Conservation (phyloP, 305 asterid species). For the Fraxinus sp. region DNA sequence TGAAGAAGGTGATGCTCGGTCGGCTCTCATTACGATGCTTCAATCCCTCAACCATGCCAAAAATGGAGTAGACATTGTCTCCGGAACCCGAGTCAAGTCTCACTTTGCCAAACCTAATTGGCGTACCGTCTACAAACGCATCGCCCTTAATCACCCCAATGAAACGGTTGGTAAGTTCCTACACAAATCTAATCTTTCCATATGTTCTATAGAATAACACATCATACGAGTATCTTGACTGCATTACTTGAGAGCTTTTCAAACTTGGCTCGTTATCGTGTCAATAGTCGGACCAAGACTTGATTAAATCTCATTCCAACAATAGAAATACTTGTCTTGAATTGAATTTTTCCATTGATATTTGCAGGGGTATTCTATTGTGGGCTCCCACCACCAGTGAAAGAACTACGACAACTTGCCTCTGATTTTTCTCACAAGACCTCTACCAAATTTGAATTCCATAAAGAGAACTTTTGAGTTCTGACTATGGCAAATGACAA, state of each 20-base stretch:
- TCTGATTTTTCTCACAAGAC: slow-evolving; percentile 78
- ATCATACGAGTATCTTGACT: not conserved
- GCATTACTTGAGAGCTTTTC: not conserved
- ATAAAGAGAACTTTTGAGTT: slow-evolving; percentile 72
- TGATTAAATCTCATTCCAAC: not conserved
- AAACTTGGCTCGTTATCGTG: not conserved
- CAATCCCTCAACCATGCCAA: slow-evolving; percentile 79
- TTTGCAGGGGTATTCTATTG: slow-evolving; percentile 79
- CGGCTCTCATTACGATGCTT: slow-evolving; percentile 79
- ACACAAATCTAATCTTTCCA: not conserved
- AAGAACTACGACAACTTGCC: slow-evolving; percentile 68
- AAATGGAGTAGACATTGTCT: slow-evolving; percentile 73
- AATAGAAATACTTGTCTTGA: not conserved
- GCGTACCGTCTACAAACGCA: slow-evolving; percentile 74
- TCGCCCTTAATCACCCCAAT: slow-evolving; percentile 69
- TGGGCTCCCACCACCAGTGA: slow-evolving; percentile 81
- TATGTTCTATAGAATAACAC: too few relatives aligned
- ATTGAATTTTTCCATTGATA: not conserved
- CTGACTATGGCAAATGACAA: not conserved
- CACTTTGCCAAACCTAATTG: slow-evolving; percentile 88
- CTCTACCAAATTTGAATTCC: slow-evolving; percentile 75
- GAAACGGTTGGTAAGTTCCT: slow-evolving; percentile 58
- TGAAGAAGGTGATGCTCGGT: slow-evolving; percentile 85
- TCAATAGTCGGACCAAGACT: not conserved
- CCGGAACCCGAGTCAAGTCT: slow-evolving; percentile 79